Percentiles rank a stretch among this genome's conserved stretches.
Evolutionary conservation across 169 alveolate genomes (phyloP).

Genomic region (Babesia ovata): DNA sequence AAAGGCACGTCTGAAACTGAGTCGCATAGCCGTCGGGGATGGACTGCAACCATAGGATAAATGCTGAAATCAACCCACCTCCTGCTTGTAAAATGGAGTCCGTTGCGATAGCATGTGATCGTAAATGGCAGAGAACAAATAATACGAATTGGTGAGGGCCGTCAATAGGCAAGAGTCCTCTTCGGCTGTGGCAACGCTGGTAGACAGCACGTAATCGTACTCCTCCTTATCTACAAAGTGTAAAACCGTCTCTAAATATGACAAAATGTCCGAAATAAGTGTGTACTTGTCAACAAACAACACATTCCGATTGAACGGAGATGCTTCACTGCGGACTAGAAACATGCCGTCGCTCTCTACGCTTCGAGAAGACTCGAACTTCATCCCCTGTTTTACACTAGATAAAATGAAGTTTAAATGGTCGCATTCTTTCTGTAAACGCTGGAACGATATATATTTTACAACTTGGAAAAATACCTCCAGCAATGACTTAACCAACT

Average conservation of each 20-base stretch:
- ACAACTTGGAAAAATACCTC: constrained; percentile 8
- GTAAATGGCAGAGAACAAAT: constrained; percentile 28
- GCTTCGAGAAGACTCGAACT: constrained; percentile 4
- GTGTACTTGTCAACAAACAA: constrained; percentile 44
- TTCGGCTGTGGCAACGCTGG: constrained; percentile 16
- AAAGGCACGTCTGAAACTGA: constrained; percentile 49
- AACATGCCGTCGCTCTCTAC: neutral
- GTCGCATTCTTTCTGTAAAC: constrained; percentile 16
- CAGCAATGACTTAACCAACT: constrained; percentile 9
- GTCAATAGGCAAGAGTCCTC: constrained; percentile 24
- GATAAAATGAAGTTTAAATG: constrained; percentile 7
- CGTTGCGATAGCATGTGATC: constrained; percentile 8
- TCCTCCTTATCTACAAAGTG: constrained; percentile 18
- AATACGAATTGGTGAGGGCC: constrained; percentile 38
- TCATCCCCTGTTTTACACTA: constrained; percentile 15
- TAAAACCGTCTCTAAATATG: constrained; percentile 42
- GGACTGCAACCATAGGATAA: neutral
- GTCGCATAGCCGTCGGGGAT: constrained; percentile 15
- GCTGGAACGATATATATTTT: neutral
- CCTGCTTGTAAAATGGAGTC: constrained; percentile 48
- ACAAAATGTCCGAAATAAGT: constrained; percentile 43
- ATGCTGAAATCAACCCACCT: constrained; percentile 9
- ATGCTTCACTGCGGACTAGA: constrained; percentile 27
- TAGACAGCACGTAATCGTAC: constrained; percentile 13
- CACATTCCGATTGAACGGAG: constrained; percentile 9